Evolutionary conservation across 106 monocot genomes (phyloP), one percentile per base, ranked within the genome.

Genomic region (Ottelia alismoides): DNA sequence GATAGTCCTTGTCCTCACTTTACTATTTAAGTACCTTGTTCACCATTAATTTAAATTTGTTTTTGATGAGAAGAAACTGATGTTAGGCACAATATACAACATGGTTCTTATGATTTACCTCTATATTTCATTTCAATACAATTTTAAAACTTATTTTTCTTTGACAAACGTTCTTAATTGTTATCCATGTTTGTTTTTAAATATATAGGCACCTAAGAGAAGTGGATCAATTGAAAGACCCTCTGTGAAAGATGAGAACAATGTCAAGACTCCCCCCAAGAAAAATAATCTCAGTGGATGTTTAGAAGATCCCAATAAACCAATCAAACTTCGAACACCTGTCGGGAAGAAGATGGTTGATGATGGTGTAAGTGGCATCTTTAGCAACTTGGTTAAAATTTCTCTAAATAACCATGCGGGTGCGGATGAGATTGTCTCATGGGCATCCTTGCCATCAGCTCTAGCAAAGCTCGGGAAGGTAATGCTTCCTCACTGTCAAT

Each of bases 401-500:
- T 26, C 56, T 45, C 67, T 65, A 11, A 60, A 54, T 46, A 65
- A 52, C 56, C 74, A 68, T 61, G 82, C 53, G 76, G 76, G 57
- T 78, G 74, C 85, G 25, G 76, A 79, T 60, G 71, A 67, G 7
- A 79, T 76, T 65, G 55, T 71, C 56, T 76, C 76, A 11, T 92
- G 85, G 92, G 67, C 72, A 25, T 68, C 75, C 20, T 60, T 92
- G 52, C 76, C 78, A 28, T 59, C 76, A 17, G 58, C 78, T 45
- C 67, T 92, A 2, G 40, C 63, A 46, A 86, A 79, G 56, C 78
- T 86, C 44, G 92, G 92, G 60, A 85, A 86, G 92, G 92, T 86
- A 74, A n/a, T n/a, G n/a, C n/a, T n/a, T n/a, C n/a, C n/a, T n/a
- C n/a, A n/a, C n/a, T n/a, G n/a, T n/a, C n/a, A n/a, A n/a, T n/a